A percentile compares a stretch with the other conserved stretches of the same genome.
phyloP scores from a whole-genome alignment of 108 stramenopile species.

The Epipyxis sp. region DNA sequence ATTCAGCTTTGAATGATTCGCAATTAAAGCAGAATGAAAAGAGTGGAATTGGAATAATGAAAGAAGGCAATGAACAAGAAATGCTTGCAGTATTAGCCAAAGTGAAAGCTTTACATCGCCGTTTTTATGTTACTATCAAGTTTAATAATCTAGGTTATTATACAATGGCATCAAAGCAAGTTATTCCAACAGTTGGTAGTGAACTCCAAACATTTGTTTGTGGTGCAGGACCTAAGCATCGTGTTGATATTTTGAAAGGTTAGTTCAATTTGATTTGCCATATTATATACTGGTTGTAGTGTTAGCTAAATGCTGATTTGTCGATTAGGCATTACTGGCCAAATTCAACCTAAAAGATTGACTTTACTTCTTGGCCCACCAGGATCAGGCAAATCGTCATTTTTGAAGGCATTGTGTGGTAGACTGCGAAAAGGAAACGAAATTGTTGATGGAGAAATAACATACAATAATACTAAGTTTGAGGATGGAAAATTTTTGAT shows the following conservation, averaged over 20 bases:
- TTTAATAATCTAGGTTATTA: not conserved
- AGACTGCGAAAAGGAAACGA: not conserved
- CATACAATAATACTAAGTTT: constrained; percentile 24
- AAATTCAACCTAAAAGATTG: constrained; percentile 57
- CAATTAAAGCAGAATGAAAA: not conserved
- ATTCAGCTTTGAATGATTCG: not conserved
- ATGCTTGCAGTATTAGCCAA: not conserved
- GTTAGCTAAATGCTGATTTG: not conserved
- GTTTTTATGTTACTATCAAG: not conserved
- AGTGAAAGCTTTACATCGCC: not conserved
- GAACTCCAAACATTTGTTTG: not conserved
- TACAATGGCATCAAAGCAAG: not conserved
- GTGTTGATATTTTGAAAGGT: not conserved
- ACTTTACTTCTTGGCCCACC: constrained; percentile 78
- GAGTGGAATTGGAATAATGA: not conserved
- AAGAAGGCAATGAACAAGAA: not conserved
- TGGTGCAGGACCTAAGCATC: not conserved
- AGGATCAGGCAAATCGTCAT: constrained; percentile 61
- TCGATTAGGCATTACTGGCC: constrained; percentile 1
- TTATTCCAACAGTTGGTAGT: constrained; percentile 2
- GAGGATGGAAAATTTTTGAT: constrained; percentile 31
- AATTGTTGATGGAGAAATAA: constrained; percentile 3
- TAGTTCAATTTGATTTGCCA: not conserved
- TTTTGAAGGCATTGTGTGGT: constrained; percentile 2
- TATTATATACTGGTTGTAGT: not conserved